These are phyloP conservation scores for Hypocreales sp. DNA, from an alignment of 2,329 filamentous ascomycete species.

Conservation along the genomic window DNA sequence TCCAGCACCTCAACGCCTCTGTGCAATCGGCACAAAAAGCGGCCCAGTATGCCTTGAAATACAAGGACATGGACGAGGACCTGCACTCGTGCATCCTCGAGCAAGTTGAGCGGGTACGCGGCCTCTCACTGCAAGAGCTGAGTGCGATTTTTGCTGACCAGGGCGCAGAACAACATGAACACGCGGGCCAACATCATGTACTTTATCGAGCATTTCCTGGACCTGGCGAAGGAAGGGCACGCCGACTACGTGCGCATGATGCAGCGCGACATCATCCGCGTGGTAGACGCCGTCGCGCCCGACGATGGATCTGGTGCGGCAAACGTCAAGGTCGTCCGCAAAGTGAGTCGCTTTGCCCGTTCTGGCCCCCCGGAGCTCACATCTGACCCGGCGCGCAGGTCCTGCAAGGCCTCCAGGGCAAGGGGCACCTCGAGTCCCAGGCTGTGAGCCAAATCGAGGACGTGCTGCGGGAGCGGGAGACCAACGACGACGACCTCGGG, in stretches of 20 bases:
- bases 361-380: background rate
- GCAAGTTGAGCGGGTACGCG: slow-evolving; percentile 63
- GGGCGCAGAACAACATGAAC: slow-evolving; percentile 73
- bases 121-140: background rate
- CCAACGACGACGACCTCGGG: slow-evolving; percentile 38
- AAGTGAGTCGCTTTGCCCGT: slow-evolving; percentile 32
- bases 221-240: slow-evolving; percentile 64
- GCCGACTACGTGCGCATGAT: slow-evolving; percentile 84
- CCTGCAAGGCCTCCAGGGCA: slow-evolving; percentile 52
- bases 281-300: slow-evolving; percentile 85
- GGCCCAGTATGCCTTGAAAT: slow-evolving; percentile 86
- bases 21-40: slow-evolving; percentile 82
- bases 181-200: slow-evolving; percentile 98
- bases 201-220: slow-evolving; percentile 90
- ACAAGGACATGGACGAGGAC: slow-evolving; percentile 91
- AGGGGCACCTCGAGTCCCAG: slow-evolving; percentile 57
- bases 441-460: slow-evolving; percentile 70
- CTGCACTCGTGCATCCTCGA: slow-evolving; percentile 94
- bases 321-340: slow-evolving; percentile 84
- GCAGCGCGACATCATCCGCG: slow-evolving; percentile 77
- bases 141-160: background rate
- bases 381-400: slow-evolving; percentile 28
- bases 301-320: slow-evolving; percentile 76
- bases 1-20: slow-evolving; percentile 83
- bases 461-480: slow-evolving; percentile 66